Conservation (phyloP, 1,284 basidiomycete genomes). For the Ganoderma lingzhi region DNA sequence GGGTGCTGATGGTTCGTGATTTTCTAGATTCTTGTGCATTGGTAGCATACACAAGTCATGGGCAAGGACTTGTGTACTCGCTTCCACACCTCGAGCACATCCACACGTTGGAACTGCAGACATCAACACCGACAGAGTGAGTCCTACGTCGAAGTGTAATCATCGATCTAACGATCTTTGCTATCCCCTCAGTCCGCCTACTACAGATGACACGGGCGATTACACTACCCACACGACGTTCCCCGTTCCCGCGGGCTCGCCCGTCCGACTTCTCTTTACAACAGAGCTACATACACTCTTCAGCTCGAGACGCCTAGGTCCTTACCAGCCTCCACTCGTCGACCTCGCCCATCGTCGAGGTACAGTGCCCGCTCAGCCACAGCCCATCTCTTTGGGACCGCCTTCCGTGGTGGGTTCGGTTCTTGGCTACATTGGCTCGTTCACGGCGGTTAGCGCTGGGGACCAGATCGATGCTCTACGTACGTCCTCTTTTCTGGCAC, state of each 20-base stretch:
- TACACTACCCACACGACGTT: conserved; percentile 52
- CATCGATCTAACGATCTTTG: neutral
- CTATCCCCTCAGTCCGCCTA: conserved; percentile 48
- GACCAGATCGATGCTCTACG: conserved; percentile 65
- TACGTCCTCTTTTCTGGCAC: conserved; percentile 45
- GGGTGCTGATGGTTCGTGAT: neutral
- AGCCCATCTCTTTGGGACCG: conserved; percentile 66
- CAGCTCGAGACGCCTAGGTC: conserved; percentile 53
- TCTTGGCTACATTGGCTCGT: conserved; percentile 42
- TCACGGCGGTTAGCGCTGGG: conserved; percentile 50
- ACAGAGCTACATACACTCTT: conserved; percentile 68
- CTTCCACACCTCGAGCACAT: conserved; percentile 71
- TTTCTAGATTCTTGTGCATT: conserved; percentile 66
- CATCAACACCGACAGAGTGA: conserved; percentile 50
- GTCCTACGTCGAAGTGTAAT: conserved; percentile 26
- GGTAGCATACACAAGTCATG: conserved; percentile 66
- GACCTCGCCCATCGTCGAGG: conserved; percentile 54
- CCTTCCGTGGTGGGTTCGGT: conserved; percentile 63
- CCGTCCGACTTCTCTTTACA: conserved; percentile 31
- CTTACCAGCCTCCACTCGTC: conserved; percentile 56
- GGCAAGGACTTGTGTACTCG: conserved; percentile 69
- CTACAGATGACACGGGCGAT: conserved; percentile 65
- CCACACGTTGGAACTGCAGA: conserved; percentile 56
- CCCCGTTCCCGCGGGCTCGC: conserved; percentile 45
- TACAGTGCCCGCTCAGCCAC: conserved; percentile 60